Conservation (phyloP, 106 monocot genomes). For the Dendrobium nobile region DNA sequence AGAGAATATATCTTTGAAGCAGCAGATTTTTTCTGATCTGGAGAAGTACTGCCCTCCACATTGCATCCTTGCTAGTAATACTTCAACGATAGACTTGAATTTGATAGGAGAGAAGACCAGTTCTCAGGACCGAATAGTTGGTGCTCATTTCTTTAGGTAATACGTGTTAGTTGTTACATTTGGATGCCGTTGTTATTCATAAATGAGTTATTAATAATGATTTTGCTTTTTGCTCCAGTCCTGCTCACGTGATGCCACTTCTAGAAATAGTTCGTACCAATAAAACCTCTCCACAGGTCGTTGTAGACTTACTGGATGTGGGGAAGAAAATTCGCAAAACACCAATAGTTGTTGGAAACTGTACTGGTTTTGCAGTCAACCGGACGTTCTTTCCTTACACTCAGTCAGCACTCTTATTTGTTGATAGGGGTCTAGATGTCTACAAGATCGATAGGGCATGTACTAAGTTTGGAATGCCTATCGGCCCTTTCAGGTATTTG, state of each 20-base stretch:
- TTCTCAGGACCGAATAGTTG: conserved; percentile 26
- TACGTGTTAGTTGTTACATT: conserved; percentile 33
- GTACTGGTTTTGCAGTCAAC: conserved; percentile 98
- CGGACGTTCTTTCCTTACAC: conserved; percentile 98
- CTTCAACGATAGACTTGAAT: conserved; percentile 33
- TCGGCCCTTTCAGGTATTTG: conserved; percentile 97
- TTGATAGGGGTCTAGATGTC: conserved; percentile 82
- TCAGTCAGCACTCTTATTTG: conserved; percentile 74
- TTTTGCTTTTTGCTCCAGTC: conserved; percentile 38
- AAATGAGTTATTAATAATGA: neutral
- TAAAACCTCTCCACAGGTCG: conserved; percentile 83
- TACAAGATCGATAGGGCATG: conserved; percentile 73
- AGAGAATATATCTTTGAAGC: conserved; percentile 87
- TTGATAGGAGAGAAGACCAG: conserved; percentile 26
- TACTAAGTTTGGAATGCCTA: conserved; percentile 99
- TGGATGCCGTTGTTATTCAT: conserved; percentile 5
- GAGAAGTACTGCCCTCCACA: conserved; percentile 25
- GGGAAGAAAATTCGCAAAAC: conserved; percentile 95
- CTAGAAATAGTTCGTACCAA: conserved; percentile 89
- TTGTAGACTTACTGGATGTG: conserved; percentile 83
- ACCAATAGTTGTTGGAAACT: conserved; percentile 87
- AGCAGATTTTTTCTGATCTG: conserved; percentile 77
- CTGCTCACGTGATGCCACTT: conserved; percentile 98
- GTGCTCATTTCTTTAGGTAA: conserved; percentile 41
- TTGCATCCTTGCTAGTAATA: conserved; percentile 30